Evolutionary conservation across 345 rosid genomes (phyloP).

Genomic region (Gossypium bickii): DNA sequence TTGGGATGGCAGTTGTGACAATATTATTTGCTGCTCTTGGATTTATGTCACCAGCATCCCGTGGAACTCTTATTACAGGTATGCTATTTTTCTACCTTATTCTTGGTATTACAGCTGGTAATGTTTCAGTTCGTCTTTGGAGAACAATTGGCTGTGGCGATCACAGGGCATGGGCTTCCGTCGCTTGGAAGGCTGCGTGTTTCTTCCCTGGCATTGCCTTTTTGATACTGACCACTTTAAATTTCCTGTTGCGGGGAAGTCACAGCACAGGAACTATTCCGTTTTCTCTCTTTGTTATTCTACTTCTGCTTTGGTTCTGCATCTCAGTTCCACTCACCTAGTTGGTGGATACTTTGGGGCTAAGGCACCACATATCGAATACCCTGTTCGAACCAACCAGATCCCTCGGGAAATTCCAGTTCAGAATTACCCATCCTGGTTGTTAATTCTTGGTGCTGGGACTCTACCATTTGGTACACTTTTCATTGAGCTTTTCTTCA

Average conservation of each 20-base stretch:
- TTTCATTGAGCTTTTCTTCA: not conserved
- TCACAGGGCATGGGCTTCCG: not conserved
- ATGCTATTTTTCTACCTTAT: too few relatives aligned
- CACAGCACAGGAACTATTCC: not conserved
- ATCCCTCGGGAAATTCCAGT: too few relatives aligned
- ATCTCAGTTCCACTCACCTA: not conserved
- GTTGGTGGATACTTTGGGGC: not conserved
- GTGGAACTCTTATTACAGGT: too few relatives aligned
- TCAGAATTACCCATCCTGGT: too few relatives aligned
- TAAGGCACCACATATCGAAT: too few relatives aligned
- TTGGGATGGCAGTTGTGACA: not conserved
- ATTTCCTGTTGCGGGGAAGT: too few relatives aligned
- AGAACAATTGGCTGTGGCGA: not conserved
- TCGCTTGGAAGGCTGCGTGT: not conserved
- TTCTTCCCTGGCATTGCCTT: not conserved
- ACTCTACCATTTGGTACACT: not conserved
- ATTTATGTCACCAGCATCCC: too few relatives aligned
- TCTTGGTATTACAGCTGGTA: not conserved
- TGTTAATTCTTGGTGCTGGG: too few relatives aligned
- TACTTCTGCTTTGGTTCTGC: not conserved
- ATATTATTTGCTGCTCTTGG: not conserved
- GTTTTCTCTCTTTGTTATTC: not conserved
- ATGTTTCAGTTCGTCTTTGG: not conserved
- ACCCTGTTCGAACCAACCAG: too few relatives aligned
- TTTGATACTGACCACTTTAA: not conserved